Evolutionary conservation across 352 stramenopile species (phyloP).

Genomic region (Globisporangium mamillatum): DNA sequence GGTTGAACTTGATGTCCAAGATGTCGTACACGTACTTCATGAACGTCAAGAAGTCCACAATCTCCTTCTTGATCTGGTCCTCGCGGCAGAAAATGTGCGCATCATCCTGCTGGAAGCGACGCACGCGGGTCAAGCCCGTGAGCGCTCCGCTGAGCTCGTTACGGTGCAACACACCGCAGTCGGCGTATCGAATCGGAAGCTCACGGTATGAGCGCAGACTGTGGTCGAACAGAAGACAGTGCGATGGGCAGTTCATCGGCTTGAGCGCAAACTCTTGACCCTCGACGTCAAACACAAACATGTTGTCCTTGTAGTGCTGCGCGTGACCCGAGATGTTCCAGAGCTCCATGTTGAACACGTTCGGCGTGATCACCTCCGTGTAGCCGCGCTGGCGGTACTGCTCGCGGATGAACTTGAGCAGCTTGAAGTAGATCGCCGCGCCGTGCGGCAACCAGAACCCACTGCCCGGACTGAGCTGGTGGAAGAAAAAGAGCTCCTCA

Average conservation of each 20-base stretch:
- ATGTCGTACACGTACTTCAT: constrained; percentile 93
- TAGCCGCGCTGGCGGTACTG: constrained; percentile 92
- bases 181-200: constrained; percentile 91
- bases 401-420: constrained; percentile 83
- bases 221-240: constrained; percentile 97
- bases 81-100: constrained; percentile 97
- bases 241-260: constrained; percentile 98
- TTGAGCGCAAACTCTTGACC: constrained; percentile 96
- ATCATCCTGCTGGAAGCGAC: constrained; percentile 98
- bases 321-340: constrained; percentile 97
- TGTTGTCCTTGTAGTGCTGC: constrained; percentile 96
- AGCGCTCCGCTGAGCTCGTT: constrained; percentile 96
- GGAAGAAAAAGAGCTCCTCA: constrained; percentile 97
- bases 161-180: constrained; percentile 94
- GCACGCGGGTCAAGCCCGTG: constrained; percentile 94
- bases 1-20: constrained; percentile 95
- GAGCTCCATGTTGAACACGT: constrained; percentile 97
- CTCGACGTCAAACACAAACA: constrained; percentile 89
- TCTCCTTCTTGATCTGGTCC: constrained; percentile 95
- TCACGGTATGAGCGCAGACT: constrained; percentile 95
- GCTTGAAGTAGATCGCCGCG: constrained; percentile 97
- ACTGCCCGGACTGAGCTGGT: constrained; percentile 93
- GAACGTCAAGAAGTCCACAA: constrained; percentile 92
- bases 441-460: constrained; percentile 98
- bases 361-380: constrained; percentile 95